Evolutionary conservation across 2,329 filamentous ascomycete species (phyloP), one percentile per base, ranked within the genome.

Genomic region (Xylariomycetidae sp.): DNA sequence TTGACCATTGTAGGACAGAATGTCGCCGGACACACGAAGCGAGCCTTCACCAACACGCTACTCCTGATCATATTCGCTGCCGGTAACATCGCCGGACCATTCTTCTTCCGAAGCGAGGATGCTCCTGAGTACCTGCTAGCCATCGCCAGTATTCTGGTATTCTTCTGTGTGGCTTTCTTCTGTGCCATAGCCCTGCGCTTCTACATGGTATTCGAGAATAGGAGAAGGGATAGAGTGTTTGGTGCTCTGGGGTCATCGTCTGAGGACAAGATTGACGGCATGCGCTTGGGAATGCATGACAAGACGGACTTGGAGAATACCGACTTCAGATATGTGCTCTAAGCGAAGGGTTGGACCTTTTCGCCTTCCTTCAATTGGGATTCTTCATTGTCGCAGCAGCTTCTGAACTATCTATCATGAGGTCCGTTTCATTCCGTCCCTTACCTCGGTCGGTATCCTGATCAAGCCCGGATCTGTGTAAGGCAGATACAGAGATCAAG

Each of bases 281-380:
- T 48, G 33, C 34, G 45, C 17, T 37, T 48, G 15, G 45, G 46
- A 16, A 50, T 51, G 44, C 44, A 48, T 25, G 49, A 50, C 30
- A 49, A 49, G 42, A 51, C 44, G 9, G 48, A 50, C 33, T 34
- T 48, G 18, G 48, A 52, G 34, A 51, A 50, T 19, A 28, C 38
- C 3, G 48, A 51, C 20, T 51, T 50, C 26, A 20, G 38, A 25
- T 46, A 46, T 7, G 42, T 49, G 10, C 37, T 48, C 23, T 41
- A 34, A 25, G 20, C n/a, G n/a, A n/a, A n/a, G n/a, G n/a, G n/a
- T n/a, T n/a, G n/a, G n/a, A n/a, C n/a, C n/a, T n/a, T n/a, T n/a
- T n/a, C n/a, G n/a, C n/a, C n/a, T n/a, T n/a, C n/a, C n/a, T n/a
- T n/a, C n/a, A n/a, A n/a, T n/a, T n/a, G n/a, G n/a, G n/a, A n/a